Evolutionary conservation across 2,329 filamentous ascomycete genomes (phyloP).

Genomic region (Hypoxylon sp.): DNA sequence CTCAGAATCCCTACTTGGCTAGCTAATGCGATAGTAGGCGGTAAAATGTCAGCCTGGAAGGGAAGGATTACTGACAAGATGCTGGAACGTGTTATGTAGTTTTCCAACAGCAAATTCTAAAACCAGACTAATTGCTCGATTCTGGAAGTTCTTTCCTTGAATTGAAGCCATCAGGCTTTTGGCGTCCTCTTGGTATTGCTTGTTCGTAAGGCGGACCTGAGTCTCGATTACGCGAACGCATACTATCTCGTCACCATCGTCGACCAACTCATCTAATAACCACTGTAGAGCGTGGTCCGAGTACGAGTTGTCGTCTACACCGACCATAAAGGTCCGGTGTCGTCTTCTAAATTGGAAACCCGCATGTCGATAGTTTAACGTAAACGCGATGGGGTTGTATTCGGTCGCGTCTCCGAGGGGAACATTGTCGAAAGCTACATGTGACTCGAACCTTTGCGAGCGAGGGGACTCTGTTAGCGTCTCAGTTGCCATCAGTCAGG

Average conservation of each 20-base stretch:
- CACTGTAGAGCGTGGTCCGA: slow-evolving; percentile 93
- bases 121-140: slow-evolving; percentile 86
- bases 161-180: slow-evolving; percentile 79
- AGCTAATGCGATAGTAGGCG: neutral
- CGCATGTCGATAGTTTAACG: slow-evolving; percentile 85
- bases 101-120: slow-evolving; percentile 91
- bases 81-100: slow-evolving; percentile 89
- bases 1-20: slow-evolving; percentile 7
- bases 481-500: slow-evolving; percentile 49
- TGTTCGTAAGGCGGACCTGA: slow-evolving; percentile 75
- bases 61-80: slow-evolving; percentile 73
- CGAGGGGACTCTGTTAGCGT: slow-evolving; percentile 51
- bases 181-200: slow-evolving; percentile 81
- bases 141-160: slow-evolving; percentile 79
- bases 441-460: slow-evolving; percentile 65
- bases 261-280: slow-evolving; percentile 90
- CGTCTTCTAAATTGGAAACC: slow-evolving; percentile 84
- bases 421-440: slow-evolving; percentile 72
- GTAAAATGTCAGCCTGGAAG: neutral
- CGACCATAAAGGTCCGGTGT: slow-evolving; percentile 89
- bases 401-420: slow-evolving; percentile 68
- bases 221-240: slow-evolving; percentile 90
- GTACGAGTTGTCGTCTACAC: slow-evolving; percentile 90
- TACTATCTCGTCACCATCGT: slow-evolving; percentile 93
- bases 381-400: slow-evolving; percentile 75